Percentiles rank a stretch among this genome's conserved stretches.
Evolutionary conservation across 352 stramenopile species (phyloP).

Genomic region (Phytophthora quininea): DNA sequence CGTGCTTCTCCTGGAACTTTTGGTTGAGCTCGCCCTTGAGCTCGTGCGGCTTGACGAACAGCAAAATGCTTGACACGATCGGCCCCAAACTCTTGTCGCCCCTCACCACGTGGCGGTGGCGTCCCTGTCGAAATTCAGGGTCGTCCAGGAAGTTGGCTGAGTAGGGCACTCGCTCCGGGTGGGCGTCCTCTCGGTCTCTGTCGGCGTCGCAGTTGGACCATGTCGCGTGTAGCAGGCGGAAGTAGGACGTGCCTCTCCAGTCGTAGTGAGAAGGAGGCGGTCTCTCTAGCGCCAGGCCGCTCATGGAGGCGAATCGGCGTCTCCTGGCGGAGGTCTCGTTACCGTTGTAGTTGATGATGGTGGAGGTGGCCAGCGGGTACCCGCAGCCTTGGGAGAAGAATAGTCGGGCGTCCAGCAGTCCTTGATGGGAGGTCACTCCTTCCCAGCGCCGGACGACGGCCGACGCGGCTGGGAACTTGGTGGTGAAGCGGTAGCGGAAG

Average conservation of each 20-base stretch:
- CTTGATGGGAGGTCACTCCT: conserved; percentile 62
- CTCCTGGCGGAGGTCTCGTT: conserved; percentile 59
- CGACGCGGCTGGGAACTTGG: conserved; percentile 76
- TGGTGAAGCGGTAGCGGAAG: conserved; percentile 81
- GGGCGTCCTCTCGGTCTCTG: conserved; percentile 77
- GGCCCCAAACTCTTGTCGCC: conserved; percentile 91
- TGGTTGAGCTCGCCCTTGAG: conserved; percentile 97
- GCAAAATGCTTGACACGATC: conserved; percentile 94
- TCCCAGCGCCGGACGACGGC: conserved; percentile 85
- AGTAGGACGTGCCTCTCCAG: conserved; percentile 89
- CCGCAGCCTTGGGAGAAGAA: conserved; percentile 87
- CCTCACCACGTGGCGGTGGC: conserved; percentile 81
- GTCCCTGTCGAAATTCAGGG: conserved; percentile 81
- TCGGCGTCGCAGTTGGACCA: conserved; percentile 76
- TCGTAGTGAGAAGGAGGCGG: conserved; percentile 64
- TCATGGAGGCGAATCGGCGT: conserved; percentile 64
- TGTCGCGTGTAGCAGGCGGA: conserved; percentile 78
- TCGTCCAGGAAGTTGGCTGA: conserved; percentile 86
- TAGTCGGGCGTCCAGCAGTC: conserved; percentile 67
- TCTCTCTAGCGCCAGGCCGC: conserved; percentile 46
- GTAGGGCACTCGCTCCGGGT: conserved; percentile 63
- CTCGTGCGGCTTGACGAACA: conserved; percentile 95
- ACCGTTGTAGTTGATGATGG: conserved; percentile 87
- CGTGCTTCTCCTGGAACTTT: conserved; percentile 96
- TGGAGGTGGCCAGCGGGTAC: conserved; percentile 82